Conservation (phyloP, 306 rosid species). For the Lupinus albus region DNA sequence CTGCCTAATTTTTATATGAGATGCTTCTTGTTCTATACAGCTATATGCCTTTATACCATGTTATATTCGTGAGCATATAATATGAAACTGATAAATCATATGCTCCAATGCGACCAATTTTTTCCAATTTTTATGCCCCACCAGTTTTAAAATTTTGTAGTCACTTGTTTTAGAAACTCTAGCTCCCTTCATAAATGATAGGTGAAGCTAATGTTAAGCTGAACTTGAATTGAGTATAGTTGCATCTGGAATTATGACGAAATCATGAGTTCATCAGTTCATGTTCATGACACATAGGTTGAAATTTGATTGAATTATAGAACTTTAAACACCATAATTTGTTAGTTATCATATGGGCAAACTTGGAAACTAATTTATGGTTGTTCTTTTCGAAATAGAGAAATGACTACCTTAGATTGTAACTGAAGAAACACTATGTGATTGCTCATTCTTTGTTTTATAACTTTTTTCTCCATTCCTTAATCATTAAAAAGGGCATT, state of each 20-base stretch:
- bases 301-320: slow-evolving; percentile 16
- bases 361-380: slow-evolving; percentile 9
- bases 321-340: slow-evolving; percentile 9
- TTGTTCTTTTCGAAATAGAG: not conserved
- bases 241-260: not conserved
- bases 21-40: slow-evolving; percentile 28
- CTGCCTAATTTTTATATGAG: slow-evolving; percentile 3
- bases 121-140: not conserved
- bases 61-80: slow-evolving; percentile 12
- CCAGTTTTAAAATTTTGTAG: not conserved
- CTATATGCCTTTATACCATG: not conserved
- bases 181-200: slow-evolving; percentile 11
- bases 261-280: slow-evolving; percentile 6
- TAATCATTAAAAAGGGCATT: not conserved
- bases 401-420: not conserved
- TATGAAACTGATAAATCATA: slow-evolving; percentile 24
- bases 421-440: not conserved
- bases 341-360: not conserved
- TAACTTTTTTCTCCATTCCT: not conserved
- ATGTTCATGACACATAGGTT: not conserved
- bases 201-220: not conserved
- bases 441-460: too few species aligned
- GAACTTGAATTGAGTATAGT: slow-evolving; percentile 28
- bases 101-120: slow-evolving; percentile 18
- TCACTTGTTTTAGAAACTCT: not conserved